Evolutionary conservation across 1,284 basidiomycete species (phyloP), one percentile per base, ranked within the genome.

Genomic region (Cronartium ribicola): DNA sequence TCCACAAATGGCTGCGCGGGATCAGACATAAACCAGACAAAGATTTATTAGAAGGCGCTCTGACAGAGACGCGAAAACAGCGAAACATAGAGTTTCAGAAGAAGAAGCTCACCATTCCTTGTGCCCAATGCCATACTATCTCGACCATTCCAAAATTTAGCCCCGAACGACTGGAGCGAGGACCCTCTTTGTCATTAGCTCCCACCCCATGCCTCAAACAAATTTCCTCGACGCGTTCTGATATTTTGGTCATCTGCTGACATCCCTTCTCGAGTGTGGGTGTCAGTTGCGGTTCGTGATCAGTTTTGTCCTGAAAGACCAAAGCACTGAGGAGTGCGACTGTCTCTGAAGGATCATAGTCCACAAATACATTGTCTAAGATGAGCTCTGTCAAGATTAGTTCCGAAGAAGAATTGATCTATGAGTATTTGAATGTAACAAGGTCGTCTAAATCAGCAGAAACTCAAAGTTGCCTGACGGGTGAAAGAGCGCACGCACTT

Each of bases 51-150:
- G 44, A 8, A 13, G 5, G 36, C 4, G 59, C 55, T 44, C 44
- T 48, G 48, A 10, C 10, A 46, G 40, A 39, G 22, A 44, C n/a
- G 13, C 13, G 44, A 48, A 13, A 11, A 2, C 37, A n/a, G 6
- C 0, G 11, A 62, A 22, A 4, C 29, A 10, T 44, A 8, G 11
- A 51, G 46, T 29, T 59, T 41, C n/a, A 60, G 36, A 64, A 37
- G 22, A 80, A 13, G 22, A 8, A 36, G 59, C 87, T 79, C 78
- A 94, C 94, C 90, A 94, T 96, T 70, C 96, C 96, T 80, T 90
- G 90, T 0, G 96, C 94, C 96, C 96, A 99, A 81, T 98, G 94
- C 81, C 98, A 97, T 7, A 98, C 95, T 0, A 97, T 94, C 79
- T 96, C 92, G 11, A 92, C 88, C 37, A 99, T 84, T 1, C 95